phyloP scores from a whole-genome alignment of 768 basidiomycete species.

The Russula sp. region DNA sequence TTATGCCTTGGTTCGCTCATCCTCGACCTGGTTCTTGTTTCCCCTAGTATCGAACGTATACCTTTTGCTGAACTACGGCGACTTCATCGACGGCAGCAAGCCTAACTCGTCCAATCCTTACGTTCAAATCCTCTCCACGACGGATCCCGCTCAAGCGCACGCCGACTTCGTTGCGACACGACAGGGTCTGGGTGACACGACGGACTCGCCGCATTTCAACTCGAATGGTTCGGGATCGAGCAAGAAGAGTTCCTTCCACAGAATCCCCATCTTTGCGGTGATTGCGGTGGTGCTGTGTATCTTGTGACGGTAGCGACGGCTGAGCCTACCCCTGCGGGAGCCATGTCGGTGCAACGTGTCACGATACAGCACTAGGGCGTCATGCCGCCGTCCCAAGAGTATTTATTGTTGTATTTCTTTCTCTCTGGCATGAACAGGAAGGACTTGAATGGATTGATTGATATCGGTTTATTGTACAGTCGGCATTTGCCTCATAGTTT shows the following conservation, averaged over 20 bases:
- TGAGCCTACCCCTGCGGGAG: conserved; percentile 14
- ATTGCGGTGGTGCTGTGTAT: background rate
- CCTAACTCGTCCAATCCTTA: conserved; percentile 46
- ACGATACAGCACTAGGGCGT: background rate
- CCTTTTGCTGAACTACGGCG: conserved; percentile 59
- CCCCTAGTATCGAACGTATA: conserved; percentile 62
- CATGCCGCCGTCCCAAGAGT: background rate
- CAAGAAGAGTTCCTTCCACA: background rate
- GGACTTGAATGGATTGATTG: background rate
- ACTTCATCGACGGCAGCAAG: conserved; percentile 48
- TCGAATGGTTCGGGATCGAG: background rate
- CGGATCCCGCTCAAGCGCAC: conserved; percentile 34
- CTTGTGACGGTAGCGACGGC: conserved; percentile 1
- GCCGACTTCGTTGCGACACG: conserved; percentile 19
- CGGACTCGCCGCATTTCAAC: background rate
- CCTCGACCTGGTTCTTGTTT: background rate
- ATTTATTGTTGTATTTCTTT: background rate
- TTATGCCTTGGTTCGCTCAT: background rate
- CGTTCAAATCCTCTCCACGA: conserved; percentile 59
- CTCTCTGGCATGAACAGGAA: background rate
- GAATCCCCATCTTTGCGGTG: conserved; percentile 1
- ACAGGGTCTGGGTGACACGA: conserved; percentile 7
- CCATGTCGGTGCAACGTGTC: conserved; percentile 19
- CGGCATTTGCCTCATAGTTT: background rate
- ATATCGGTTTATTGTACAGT: background rate